These are phyloP conservation scores for Rhizopogon vulgaris DNA, from an alignment of 768 basidiomycete genomes.

Conservation along the genomic window DNA sequence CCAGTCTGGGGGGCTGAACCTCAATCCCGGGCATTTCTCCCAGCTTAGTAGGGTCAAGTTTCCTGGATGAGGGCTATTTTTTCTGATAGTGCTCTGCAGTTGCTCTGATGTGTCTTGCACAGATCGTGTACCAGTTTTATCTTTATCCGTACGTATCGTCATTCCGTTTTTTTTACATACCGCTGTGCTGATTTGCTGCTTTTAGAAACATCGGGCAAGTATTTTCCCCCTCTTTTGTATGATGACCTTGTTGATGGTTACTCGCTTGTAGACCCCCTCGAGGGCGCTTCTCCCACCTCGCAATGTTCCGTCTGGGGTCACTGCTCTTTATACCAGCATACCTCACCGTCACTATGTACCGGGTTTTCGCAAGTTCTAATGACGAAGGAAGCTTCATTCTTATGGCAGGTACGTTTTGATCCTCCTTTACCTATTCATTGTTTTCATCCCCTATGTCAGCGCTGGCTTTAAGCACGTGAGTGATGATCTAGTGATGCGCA, in stretches of 20 bases:
- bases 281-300: conserved; percentile 75
- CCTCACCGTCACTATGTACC: conserved; percentile 70
- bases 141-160: conserved; percentile 67
- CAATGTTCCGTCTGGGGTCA: conserved; percentile 88
- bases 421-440: conserved; percentile 1
- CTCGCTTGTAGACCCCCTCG: conserved; percentile 58
- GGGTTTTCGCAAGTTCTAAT: conserved; percentile 59
- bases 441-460: conserved; percentile 33
- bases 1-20: conserved; percentile 79
- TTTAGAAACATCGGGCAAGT: conserved; percentile 60
- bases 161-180: not conserved
- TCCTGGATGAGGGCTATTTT: conserved; percentile 1
- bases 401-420: conserved; percentile 60
- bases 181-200: not conserved
- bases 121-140: conserved; percentile 88
- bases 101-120: conserved; percentile 90
- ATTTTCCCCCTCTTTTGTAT: not conserved
- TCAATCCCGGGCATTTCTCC: conserved; percentile 89
- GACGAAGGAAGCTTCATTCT: conserved; percentile 72
- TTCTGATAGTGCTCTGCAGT: conserved; percentile 39
- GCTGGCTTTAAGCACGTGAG: conserved; percentile 78
- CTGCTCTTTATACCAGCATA: conserved; percentile 88
- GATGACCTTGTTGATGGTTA: conserved; percentile 6
- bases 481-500: not conserved
- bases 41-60: conserved; percentile 61